Conservation (phyloP, 1,139 yeast species). For the Pichia sp. region DNA sequence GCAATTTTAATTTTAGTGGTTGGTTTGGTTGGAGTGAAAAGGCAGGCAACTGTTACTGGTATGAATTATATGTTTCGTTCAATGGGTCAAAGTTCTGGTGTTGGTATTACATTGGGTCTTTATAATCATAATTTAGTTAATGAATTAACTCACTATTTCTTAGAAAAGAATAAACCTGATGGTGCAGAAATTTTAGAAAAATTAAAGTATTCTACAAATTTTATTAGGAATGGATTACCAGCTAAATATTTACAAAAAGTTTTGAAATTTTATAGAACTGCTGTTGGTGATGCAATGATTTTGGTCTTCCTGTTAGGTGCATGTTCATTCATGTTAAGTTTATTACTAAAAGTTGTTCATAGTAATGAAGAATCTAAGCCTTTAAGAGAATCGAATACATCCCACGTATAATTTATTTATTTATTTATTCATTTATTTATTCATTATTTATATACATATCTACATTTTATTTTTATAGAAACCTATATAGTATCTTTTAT, state of each 20-base stretch:
- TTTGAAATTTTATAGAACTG: conserved; percentile 24
- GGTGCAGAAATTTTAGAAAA: conserved; percentile 25
- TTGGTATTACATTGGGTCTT: conserved; percentile 36
- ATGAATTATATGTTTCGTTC: conserved; percentile 41
- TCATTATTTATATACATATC: too few species aligned
- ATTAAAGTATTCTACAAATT: conserved; percentile 31
- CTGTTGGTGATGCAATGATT: conserved; percentile 23
- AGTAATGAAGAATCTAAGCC: neutral
- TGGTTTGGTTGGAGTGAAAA: conserved; percentile 35
- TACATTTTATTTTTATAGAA: too few species aligned
- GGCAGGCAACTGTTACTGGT: conserved; percentile 38
- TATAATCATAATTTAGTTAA: conserved; percentile 31
- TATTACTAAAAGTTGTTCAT: conserved; percentile 23
- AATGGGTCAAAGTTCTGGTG: conserved; percentile 43
- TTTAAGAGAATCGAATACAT: neutral
- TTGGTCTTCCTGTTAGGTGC: conserved; percentile 19
- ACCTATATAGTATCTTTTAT: too few species aligned
- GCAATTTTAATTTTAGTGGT: conserved; percentile 38
- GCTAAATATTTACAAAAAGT: conserved; percentile 22
- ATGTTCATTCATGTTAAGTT: conserved; percentile 19
- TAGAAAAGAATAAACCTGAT: conserved; percentile 23
- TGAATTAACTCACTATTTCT: conserved; percentile 29
- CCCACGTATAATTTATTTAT: neutral
- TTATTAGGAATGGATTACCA: conserved; percentile 32
- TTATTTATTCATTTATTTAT: too few species aligned